phyloP scores from a whole-genome alignment of 2,329 filamentous ascomycete genomes.

The Colletotrichum tofieldiae region DNA sequence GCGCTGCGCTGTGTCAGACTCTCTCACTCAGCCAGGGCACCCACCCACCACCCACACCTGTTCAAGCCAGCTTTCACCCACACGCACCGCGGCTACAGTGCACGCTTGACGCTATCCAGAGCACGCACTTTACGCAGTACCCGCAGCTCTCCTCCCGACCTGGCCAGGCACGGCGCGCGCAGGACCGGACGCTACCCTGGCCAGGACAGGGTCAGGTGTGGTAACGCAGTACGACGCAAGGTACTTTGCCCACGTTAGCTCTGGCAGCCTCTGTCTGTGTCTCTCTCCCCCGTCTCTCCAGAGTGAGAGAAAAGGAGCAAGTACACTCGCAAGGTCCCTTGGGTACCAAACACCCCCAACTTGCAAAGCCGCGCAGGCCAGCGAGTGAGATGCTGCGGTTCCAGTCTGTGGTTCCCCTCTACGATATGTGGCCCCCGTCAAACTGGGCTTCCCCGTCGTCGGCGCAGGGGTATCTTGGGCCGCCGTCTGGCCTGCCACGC shows the following conservation, averaged over 20 bases:
- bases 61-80: constrained; percentile 1
- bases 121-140: constrained; percentile 18
- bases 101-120: constrained; percentile 9
- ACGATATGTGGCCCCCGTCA: constrained; percentile 27
- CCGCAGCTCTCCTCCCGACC: constrained; percentile 32
- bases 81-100: constrained; percentile 17
- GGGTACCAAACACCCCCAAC: constrained; percentile 8
- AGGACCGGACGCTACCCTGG: constrained; percentile 26
- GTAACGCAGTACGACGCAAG: constrained; percentile 22
- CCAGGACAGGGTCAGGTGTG: constrained; percentile 34
- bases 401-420: constrained; percentile 33
- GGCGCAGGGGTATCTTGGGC: constrained; percentile 44
- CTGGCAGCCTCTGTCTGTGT: neutral
- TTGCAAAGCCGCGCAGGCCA: constrained; percentile 8
- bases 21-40: neutral
- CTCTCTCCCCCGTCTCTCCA: neutral
- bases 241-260: constrained; percentile 22
- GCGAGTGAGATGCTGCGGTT: constrained; percentile 37
- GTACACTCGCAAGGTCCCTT: constrained; percentile 18
- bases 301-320: neutral
- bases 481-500: constrained; percentile 39
- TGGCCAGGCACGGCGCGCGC: constrained; percentile 39
- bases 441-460: constrained; percentile 13
- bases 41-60: constrained; percentile 20
- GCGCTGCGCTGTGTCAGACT: constrained; percentile 6